A percentile compares a stretch with the other conserved stretches of the same genome.
Evolutionary conservation across 2,329 filamentous ascomycete genomes (phyloP).

Genomic region (Blumeria graminis): DNA sequence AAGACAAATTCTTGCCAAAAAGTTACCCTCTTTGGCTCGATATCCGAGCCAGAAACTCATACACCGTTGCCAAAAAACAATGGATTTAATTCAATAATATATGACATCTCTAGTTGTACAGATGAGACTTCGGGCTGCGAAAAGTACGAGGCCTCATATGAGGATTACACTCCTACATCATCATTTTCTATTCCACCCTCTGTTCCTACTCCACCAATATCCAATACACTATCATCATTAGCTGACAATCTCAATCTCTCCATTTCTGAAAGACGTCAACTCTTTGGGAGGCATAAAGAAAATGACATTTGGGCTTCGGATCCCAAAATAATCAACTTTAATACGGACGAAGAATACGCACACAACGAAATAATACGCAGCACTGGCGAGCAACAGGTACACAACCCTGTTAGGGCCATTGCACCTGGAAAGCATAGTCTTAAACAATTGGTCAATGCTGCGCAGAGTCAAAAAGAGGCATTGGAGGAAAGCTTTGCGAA

Average conservation of each 20-base stretch:
- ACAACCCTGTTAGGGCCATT: slow-evolving; percentile 64
- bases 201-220: slow-evolving; percentile 10
- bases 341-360: slow-evolving; percentile 68
- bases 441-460: slow-evolving; percentile 66
- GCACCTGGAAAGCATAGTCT: slow-evolving; percentile 76
- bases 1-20: slow-evolving; percentile 16
- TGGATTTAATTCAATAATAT: slow-evolving; percentile 29
- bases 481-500: slow-evolving; percentile 79
- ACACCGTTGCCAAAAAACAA: slow-evolving; percentile 4
- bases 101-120: slow-evolving; percentile 8
- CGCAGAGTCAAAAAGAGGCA: slow-evolving; percentile 59
- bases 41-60: slow-evolving; percentile 16
- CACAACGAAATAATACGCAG: slow-evolving; percentile 58
- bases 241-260: slow-evolving; percentile 61
- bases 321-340: slow-evolving; percentile 59
- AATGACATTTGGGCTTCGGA: slow-evolving; percentile 20
- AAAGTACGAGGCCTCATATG: slow-evolving; percentile 10
- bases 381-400: slow-evolving; percentile 40
- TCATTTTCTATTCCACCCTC: slow-evolving; percentile 8
- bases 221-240: slow-evolving; percentile 41
- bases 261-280: slow-evolving; percentile 49
- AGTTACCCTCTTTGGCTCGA: slow-evolving; percentile 45
- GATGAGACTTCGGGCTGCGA: slow-evolving; percentile 3
- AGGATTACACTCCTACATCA: slow-evolving; percentile 13
- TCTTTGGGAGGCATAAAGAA: slow-evolving; percentile 47